Evolutionary conservation across 164 flowering plant genomes (phyloP).

Genomic region (Paratinospora sagittata): DNA sequence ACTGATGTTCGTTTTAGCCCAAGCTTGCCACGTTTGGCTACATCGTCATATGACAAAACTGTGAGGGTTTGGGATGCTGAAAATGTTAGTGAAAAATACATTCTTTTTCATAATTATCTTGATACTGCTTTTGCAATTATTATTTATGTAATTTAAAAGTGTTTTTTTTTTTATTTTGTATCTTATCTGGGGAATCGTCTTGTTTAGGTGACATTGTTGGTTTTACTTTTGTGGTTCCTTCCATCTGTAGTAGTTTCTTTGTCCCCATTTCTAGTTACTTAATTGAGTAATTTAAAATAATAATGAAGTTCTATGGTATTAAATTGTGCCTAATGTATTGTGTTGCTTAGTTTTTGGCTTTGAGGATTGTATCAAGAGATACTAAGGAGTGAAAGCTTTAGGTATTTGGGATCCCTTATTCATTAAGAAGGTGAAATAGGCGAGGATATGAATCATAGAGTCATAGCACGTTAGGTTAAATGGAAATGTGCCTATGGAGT

Average conservation of each 20-base stretch:
- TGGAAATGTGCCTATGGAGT: too few relatives aligned
- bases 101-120: background rate
- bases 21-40: slow-evolving; percentile 65
- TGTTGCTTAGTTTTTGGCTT: background rate
- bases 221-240: background rate
- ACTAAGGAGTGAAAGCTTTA: too few relatives aligned
- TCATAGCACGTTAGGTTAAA: too few relatives aligned
- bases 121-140: background rate
- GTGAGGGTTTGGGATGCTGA: slow-evolving; percentile 89
- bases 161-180: background rate
- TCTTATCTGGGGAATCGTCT: background rate
- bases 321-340: too few relatives aligned
- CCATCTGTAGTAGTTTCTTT: background rate
- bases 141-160: background rate
- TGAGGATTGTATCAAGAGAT: background rate
- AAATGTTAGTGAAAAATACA: slow-evolving; percentile 39
- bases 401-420: too few relatives aligned
- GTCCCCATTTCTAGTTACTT: background rate
- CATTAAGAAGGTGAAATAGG: too few relatives aligned
- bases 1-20: slow-evolving; percentile 87
- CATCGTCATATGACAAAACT: slow-evolving; percentile 75
- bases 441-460: too few relatives aligned
- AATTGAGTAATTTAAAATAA: background rate
- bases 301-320: background rate
- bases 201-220: background rate